phyloP scores from a whole-genome alignment of 2,329 filamentous ascomycete species.

The Knufia fluminis region DNA sequence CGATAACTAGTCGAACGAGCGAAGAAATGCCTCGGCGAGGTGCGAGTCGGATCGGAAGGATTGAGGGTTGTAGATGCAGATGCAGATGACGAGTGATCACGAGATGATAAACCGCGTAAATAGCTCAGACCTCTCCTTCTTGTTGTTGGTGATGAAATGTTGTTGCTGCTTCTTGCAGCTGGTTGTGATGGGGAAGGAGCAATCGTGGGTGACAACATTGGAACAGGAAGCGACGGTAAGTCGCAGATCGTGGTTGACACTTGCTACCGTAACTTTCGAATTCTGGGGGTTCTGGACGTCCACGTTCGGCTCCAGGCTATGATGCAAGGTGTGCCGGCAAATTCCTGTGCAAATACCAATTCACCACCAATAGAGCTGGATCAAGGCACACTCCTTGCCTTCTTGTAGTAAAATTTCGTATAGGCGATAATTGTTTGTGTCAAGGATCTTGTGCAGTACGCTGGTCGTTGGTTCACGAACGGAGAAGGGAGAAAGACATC shows the following conservation, averaged over 20 bases:
- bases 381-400: not conserved
- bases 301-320: not conserved
- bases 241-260: not conserved
- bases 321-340: not conserved
- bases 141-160: conserved; percentile 17
- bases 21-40: conserved; percentile 22
- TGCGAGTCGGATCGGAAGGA: conserved; percentile 17
- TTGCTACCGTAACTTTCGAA: not conserved
- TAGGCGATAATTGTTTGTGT: not conserved
- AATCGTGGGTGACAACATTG: conserved; percentile 22
- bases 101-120: conserved; percentile 20
- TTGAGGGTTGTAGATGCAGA: too few species aligned
- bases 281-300: not conserved
- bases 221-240: not conserved
- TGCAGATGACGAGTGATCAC: conserved; percentile 17
- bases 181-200: conserved; percentile 14
- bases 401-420: not conserved
- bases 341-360: not conserved
- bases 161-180: conserved; percentile 12
- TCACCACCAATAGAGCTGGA: not conserved
- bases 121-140: conserved; percentile 22
- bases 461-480: not conserved
- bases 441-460: too few species aligned
- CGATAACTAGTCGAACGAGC: conserved; percentile 19
- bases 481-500: not conserved